Evolutionary conservation across 1,284 basidiomycete genomes (phyloP).

Genomic region (Apiotrichum laibachii): DNA sequence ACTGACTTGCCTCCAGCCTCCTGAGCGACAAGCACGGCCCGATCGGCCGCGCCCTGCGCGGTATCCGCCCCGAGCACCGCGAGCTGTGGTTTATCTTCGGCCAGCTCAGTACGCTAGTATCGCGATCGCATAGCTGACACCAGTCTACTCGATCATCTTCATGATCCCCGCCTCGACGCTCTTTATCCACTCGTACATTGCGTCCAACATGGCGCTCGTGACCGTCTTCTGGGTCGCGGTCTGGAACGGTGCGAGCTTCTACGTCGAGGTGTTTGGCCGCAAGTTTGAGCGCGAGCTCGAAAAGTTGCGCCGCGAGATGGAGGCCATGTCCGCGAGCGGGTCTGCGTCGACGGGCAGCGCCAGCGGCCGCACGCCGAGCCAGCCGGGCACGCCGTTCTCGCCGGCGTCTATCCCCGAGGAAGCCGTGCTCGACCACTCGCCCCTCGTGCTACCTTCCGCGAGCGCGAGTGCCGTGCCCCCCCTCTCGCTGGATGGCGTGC

Average conservation of each 20-base stretch:
- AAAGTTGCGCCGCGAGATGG: conserved; percentile 72
- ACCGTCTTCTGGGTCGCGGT: conserved; percentile 74
- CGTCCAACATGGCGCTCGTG: conserved; percentile 73
- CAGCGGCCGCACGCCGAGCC: conserved; percentile 12
- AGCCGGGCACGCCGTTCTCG: conserved; percentile 12
- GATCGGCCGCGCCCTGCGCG: conserved; percentile 68
- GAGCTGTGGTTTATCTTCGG: conserved; percentile 76
- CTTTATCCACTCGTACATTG: conserved; percentile 67
- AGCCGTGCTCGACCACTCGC: conserved; percentile 32
- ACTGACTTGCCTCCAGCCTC: conserved; percentile 51
- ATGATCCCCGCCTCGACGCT: conserved; percentile 76
- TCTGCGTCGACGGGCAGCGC: conserved; percentile 30
- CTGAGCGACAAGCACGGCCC: conserved; percentile 78
- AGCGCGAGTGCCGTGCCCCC: conserved; percentile 15
- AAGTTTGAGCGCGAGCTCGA: conserved; percentile 93
- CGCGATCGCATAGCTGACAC: conserved; percentile 9
- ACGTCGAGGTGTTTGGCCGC: conserved; percentile 91
- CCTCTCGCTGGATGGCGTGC: conserved; percentile 15
- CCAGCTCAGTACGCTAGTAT: conserved; percentile 65
- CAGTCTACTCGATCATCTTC: conserved; percentile 80
- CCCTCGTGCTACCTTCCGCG: conserved; percentile 37
- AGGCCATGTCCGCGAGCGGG: conserved; percentile 16
- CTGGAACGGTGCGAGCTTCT: conserved; percentile 58
- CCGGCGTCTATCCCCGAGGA: background rate
- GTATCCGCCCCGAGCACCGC: conserved; percentile 62